A percentile compares a stretch with the other conserved stretches of the same genome.
These are phyloP conservation scores for Colletotrichum lini DNA, from an alignment of 2,329 filamentous ascomycete species.

Conservation along the genomic window DNA sequence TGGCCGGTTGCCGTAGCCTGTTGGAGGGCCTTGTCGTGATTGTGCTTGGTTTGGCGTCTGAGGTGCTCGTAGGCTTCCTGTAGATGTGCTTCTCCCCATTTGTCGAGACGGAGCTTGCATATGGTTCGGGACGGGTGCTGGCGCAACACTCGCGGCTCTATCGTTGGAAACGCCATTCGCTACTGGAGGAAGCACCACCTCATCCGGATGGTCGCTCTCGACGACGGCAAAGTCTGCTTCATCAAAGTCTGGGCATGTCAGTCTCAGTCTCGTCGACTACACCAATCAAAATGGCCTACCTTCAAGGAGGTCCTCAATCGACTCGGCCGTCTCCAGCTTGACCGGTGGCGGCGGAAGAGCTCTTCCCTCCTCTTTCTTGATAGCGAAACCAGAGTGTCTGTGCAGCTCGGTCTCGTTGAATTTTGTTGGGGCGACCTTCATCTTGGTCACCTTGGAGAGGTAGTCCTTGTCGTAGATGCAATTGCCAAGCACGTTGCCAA, in stretches of 20 bases:
- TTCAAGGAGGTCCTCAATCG: slow-evolving; percentile 67
- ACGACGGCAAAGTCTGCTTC: slow-evolving; percentile 82
- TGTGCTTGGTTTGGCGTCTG: slow-evolving; percentile 54
- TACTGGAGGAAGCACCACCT: slow-evolving; percentile 72
- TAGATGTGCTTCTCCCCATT: slow-evolving; percentile 49
- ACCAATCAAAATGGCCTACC: slow-evolving; percentile 52
- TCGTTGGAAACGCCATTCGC: slow-evolving; percentile 47
- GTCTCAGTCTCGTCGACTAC: slow-evolving; percentile 6
- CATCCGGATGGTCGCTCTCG: slow-evolving; percentile 81
- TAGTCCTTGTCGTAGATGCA: slow-evolving; percentile 99
- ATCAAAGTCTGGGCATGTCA: slow-evolving; percentile 71
- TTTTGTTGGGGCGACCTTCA: slow-evolving; percentile 84
- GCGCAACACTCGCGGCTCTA: slow-evolving; percentile 46
- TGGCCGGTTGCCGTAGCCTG: slow-evolving; percentile 44
- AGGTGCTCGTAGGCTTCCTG: slow-evolving; percentile 50
- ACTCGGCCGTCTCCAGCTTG: slow-evolving; percentile 56
- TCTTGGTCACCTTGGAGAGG: slow-evolving; percentile 87
- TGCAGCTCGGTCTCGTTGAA: slow-evolving; percentile 87
- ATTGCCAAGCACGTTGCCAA: slow-evolving; percentile 97
- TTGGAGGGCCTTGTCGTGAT: slow-evolving; percentile 45
- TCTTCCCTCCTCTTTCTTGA: slow-evolving; percentile 63
- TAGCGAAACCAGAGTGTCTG: slow-evolving; percentile 82
- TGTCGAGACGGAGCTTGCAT: slow-evolving; percentile 58
- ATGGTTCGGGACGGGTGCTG: slow-evolving; percentile 44
- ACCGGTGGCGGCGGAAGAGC: slow-evolving; percentile 42